Evolutionary conservation across 164 flowering plant species (phyloP), one percentile per base, ranked within the genome.

Genomic region (Vitis rupestris): DNA sequence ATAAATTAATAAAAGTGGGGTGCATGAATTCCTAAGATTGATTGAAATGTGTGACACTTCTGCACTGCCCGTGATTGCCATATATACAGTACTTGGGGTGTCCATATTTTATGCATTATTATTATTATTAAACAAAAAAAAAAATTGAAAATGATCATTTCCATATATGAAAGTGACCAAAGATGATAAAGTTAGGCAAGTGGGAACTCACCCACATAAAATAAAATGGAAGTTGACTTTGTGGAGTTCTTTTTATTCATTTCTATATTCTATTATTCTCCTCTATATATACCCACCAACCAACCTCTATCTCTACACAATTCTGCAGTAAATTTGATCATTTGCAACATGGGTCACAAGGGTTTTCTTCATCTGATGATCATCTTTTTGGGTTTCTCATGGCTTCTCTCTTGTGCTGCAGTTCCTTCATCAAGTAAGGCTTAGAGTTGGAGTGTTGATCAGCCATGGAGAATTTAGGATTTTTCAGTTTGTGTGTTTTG

Each of bases 351-450:
- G 85, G 78, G 66, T 50, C 59, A 60, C 14, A 80, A 72, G 65
- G 44, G 66, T 72, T 62, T 64, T 59, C 68, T 75, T 66, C 57
- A 31, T 37, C 55, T 80, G 29, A 51, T 81, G 8, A 30, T 82
- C 0, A 69, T 83, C 11, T 67, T 78, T 29, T 68, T 85, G 67
- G 77, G 63, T 50, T 65, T 81, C 64, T 81, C 81, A 52, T 72
- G 52, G 65, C 51, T 75, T 31, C 52, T 83, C n/a, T 73, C 81
- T 7, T 47, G 69, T 57, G 59, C 63, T 65, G 82, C 81, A 13
- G 73, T 80, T 67, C 82, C 85, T 64, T 14, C 79, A 52, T 64
- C 82, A 17, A 68, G 86, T 82, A 69, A 75, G 80, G 0, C 19
- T 29, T 62, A 44, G 30, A 2, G 65, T 13, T 50, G 44, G 44